Evolutionary conservation across 139 green algal genomes (phyloP).

Genomic region (Volvox africanus): DNA sequence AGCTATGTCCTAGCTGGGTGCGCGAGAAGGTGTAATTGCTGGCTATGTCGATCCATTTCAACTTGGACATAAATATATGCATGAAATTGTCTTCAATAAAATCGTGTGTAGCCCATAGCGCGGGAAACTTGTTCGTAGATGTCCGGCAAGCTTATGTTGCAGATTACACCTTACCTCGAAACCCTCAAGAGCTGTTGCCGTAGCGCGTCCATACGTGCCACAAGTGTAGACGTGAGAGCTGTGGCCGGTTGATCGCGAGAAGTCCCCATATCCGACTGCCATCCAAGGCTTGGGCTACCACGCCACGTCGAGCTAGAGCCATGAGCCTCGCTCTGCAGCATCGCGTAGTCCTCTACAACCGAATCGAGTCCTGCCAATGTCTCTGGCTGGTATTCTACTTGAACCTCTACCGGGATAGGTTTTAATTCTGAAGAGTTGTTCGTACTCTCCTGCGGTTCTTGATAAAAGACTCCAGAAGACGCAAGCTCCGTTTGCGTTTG

Average conservation of each 20-base stretch:
- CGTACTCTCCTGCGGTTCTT: neutral
- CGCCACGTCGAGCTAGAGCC: neutral
- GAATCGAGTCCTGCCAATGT: neutral
- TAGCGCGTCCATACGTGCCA: constrained; percentile 29
- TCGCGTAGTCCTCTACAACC: neutral
- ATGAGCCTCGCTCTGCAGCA: neutral
- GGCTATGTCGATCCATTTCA: too few relatives aligned
- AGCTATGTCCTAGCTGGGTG: too few relatives aligned
- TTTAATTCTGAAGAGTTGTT: neutral
- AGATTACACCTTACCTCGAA: constrained; percentile 11
- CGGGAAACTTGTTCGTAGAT: too few relatives aligned
- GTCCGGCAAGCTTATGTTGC: neutral
- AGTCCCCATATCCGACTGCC: neutral
- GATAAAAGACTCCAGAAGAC: neutral
- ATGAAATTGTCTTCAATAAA: too few relatives aligned
- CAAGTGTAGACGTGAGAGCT: neutral
- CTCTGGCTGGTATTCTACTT: neutral
- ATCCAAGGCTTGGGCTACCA: neutral
- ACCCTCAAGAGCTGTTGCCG: constrained; percentile 11
- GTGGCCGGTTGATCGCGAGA: neutral
- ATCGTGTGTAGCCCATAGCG: too few relatives aligned
- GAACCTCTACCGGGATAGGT: neutral
- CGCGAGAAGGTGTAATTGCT: too few relatives aligned
- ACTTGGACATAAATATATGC: too few relatives aligned
- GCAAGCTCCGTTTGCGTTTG: neutral